Percentiles rank a stretch among this genome's conserved stretches.
Conservation (phyloP, 306 rosid species). For the Prunus armeniaca region DNA sequence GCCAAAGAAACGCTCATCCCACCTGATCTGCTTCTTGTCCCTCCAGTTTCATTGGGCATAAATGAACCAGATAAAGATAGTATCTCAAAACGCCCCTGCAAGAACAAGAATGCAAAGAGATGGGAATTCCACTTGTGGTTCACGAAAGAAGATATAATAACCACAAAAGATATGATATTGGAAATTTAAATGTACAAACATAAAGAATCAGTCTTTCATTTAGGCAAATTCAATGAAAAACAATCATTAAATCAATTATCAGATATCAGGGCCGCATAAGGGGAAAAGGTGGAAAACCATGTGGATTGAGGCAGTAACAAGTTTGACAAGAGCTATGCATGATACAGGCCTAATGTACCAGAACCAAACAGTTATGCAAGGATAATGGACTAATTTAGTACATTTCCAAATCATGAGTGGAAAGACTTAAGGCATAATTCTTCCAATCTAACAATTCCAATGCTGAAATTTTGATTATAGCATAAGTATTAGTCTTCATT, state of each 20-base stretch:
- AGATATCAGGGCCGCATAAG: background rate
- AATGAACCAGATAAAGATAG: slow-evolving; percentile 88
- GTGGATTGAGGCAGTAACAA: background rate
- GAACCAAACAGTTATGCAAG: background rate
- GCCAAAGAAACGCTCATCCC: slow-evolving; percentile 95
- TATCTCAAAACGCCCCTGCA: slow-evolving; percentile 91
- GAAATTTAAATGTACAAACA: background rate
- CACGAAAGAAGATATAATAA: background rate
- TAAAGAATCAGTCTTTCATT: background rate
- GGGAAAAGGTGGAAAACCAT: background rate
- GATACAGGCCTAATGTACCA: background rate
- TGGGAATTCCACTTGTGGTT: slow-evolving; percentile 7
- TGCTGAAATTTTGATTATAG: background rate
- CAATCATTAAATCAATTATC: background rate
- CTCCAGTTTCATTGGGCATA: slow-evolving; percentile 82
- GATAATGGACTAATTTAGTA: background rate
- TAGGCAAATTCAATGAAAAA: background rate
- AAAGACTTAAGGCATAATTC: background rate
- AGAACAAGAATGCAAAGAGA: slow-evolving; percentile 17
- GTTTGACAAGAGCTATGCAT: background rate
- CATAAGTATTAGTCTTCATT: background rate
- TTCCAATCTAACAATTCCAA: background rate
- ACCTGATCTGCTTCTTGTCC: slow-evolving; percentile 89
- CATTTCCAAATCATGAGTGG: background rate
- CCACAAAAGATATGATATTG: background rate